Evolutionary conservation across 176 grass and related monocot genomes (phyloP), one percentile per base, ranked within the genome.

Genomic region (Hordeum vulgare): DNA sequence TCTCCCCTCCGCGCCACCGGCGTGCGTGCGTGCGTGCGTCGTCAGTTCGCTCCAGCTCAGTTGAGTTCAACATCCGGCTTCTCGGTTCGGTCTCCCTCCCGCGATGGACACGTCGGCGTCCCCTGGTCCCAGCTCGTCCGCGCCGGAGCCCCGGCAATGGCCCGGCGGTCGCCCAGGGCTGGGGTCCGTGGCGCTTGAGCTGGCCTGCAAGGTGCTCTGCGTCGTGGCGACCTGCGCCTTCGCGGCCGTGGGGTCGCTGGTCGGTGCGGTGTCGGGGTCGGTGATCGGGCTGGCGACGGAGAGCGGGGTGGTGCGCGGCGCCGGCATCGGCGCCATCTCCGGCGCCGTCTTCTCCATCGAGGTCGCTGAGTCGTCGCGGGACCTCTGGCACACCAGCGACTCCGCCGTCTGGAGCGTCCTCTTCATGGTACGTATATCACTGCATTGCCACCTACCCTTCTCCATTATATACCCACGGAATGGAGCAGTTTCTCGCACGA

Each of bases 281-380:
- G 45, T 74, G 17, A 74, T 74, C 71, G 71, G 71, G 15, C 44
- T 74, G 44, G 71, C 71, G 4, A 74, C 71, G 4, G 71, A 74
- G 71, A 74, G 71, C 71, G 71, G 71, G 0, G 71, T 74, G 4
- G 15, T 74, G 71, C 71, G 71, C 26, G 71, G 92, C 37, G 88
- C 95, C 71, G 92, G 88, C 81, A 92, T 97, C 75, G 95, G 95
- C 17, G 95, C 95, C 76, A 92, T 94, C 63, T 97, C 95, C 75
- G 95, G 95, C 59, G 95, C 95, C 77, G 88, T 97, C 40, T 94
- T 97, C 95, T 86, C 92, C 29, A 91, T 97, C 24, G 95, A 97
- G 89, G 90, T 89, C 40, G 82, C 88, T 5, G 90, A 97, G 63
- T 91, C 92, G 29, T 94, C 90, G 33, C 76, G 86, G 20, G 88